phyloP scores from a whole-genome alignment of 805 yeast species.

The Pichia gijzeniarum region DNA sequence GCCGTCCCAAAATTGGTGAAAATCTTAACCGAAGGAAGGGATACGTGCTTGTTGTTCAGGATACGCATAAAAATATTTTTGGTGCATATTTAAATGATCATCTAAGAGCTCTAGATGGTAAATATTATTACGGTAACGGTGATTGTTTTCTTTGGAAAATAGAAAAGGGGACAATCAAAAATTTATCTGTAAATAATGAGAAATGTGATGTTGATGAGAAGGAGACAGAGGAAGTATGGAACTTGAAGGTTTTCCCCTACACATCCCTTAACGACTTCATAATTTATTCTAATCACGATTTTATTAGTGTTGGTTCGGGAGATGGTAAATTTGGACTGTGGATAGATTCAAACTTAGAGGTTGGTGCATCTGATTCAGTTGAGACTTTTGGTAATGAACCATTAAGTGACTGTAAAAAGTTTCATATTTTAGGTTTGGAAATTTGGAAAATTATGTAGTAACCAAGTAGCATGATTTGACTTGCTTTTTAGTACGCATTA shows the following conservation, averaged over 20 bases:
- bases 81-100: slow-evolving; percentile 78
- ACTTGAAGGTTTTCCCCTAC: slow-evolving; percentile 73
- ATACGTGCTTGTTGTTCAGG: slow-evolving; percentile 67
- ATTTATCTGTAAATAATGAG: slow-evolving; percentile 5
- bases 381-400: slow-evolving; percentile 89
- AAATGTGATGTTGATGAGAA: background rate
- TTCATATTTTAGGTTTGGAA: slow-evolving; percentile 71
- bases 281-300: slow-evolving; percentile 71
- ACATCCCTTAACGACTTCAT: slow-evolving; percentile 85
- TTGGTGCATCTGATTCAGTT: slow-evolving; percentile 74
- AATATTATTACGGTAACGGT: slow-evolving; percentile 85
- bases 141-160: slow-evolving; percentile 89
- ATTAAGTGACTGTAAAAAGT: slow-evolving; percentile 46
- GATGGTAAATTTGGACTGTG: slow-evolving; percentile 90
- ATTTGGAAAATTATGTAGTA: slow-evolving; percentile 63
- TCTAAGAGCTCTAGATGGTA: slow-evolving; percentile 62
- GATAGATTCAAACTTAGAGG: slow-evolving; percentile 66
- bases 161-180: slow-evolving; percentile 38
- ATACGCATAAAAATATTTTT: slow-evolving; percentile 54
- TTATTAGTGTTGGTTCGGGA: slow-evolving; percentile 84
- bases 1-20: slow-evolving; percentile 40
- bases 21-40: slow-evolving; percentile 40
- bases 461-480: background rate
- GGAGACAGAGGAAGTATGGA: background rate
- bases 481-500: background rate